Conservation (phyloP, 2,329 filamentous ascomycete genomes). For the Dichotomopilus funicola region DNA sequence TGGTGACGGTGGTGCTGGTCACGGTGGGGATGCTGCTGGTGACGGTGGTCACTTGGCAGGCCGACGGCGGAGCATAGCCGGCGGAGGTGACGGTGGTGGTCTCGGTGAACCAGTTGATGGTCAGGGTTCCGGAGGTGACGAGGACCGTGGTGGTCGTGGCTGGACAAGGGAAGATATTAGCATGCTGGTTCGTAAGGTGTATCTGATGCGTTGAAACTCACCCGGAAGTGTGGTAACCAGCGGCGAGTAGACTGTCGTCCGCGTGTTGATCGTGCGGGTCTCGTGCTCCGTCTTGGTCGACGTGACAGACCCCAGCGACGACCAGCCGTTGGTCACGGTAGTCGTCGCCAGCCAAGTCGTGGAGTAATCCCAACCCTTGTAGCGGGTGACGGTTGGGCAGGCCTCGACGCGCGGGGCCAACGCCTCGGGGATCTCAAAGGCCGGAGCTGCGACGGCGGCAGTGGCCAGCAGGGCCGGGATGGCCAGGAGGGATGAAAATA, state of each 20-base stretch:
- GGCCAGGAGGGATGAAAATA: constrained; percentile 3
- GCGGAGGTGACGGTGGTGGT: constrained; percentile 5
- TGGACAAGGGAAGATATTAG: not conserved
- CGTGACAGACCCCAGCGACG: constrained; percentile 5
- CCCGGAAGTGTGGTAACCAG: constrained; percentile 6
- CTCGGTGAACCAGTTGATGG: not conserved
- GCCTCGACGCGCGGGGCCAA: not conserved
- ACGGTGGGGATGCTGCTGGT: constrained; percentile 6
- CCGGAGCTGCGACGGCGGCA: constrained; percentile 3
- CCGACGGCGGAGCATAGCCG: not conserved
- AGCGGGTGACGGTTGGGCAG: constrained; percentile 1
- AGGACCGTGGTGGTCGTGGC: not conserved
- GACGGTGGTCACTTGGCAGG: constrained; percentile 6
- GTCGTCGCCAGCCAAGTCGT: constrained; percentile 6
- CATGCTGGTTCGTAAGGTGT: too few relatives aligned
- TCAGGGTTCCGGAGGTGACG: not conserved
- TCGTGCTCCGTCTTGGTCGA: constrained; percentile 8
- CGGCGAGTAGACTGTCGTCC: constrained; percentile 4
- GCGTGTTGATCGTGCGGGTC: not conserved
- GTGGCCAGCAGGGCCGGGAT: constrained; percentile 4
- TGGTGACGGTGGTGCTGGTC: not conserved
- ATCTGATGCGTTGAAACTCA: too few relatives aligned
- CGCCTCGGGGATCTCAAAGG: not conserved
- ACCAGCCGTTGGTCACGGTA: constrained; percentile 6
- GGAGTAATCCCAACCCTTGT: not conserved